Percentiles rank a stretch among this genome's conserved stretches.
Conservation (phyloP, 495 filamentous ascomycete genomes). For the Penicillium diatomitis region DNA sequence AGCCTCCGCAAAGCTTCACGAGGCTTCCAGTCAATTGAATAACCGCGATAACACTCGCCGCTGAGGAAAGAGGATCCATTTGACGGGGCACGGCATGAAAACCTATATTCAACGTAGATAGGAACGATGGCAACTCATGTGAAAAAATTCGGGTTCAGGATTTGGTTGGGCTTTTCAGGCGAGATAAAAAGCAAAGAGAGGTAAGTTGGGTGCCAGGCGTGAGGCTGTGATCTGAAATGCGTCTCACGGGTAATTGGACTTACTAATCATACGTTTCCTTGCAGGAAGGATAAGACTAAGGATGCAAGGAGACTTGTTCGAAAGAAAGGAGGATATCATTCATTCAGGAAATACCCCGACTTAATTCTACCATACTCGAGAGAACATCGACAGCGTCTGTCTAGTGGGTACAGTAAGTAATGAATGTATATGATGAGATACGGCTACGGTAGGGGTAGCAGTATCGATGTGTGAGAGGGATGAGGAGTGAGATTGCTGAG, state of each 20-base stretch:
- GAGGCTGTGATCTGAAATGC: background rate
- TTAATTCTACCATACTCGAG: background rate
- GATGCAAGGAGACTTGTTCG: background rate
- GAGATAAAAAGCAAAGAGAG: background rate
- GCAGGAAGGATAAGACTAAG: background rate
- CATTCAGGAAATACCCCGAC: background rate
- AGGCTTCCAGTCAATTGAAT: constrained; percentile 20
- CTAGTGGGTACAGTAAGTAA: background rate
- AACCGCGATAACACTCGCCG: constrained; percentile 16
- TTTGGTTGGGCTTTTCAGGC: background rate
- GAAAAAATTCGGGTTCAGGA: background rate
- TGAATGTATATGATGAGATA: too few species aligned
- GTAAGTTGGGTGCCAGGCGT: background rate
- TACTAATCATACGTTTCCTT: background rate
- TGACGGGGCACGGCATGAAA: background rate
- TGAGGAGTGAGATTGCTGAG: too few species aligned
- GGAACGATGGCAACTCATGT: background rate
- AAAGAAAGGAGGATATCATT: background rate
- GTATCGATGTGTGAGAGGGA: too few species aligned
- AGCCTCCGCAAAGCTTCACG: constrained; percentile 21
- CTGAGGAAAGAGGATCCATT: constrained; percentile 13
- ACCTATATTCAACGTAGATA: background rate
- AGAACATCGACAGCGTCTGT: background rate
- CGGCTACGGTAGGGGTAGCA: too few species aligned
- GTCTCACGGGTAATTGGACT: background rate